Evolutionary conservation across 108 stramenopile species (phyloP).

Genomic region (Conticribra guillardii): DNA sequence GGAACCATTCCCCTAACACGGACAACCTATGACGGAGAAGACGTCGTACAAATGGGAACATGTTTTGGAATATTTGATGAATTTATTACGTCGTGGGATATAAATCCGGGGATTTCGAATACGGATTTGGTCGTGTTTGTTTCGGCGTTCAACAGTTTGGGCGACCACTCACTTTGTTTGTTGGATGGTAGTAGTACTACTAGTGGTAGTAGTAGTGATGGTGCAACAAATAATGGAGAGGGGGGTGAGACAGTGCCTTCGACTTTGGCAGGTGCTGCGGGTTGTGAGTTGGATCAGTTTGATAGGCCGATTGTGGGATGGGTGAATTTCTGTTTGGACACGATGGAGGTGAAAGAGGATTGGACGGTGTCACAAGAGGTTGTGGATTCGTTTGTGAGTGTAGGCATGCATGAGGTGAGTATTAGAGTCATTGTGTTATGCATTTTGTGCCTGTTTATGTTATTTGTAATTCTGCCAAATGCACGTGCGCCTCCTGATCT

Average conservation of each 20-base stretch:
- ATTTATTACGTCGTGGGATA: background rate
- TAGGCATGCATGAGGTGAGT: conserved; percentile 12
- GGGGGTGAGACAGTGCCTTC: background rate
- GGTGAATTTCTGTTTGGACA: conserved; percentile 34
- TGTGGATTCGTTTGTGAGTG: background rate
- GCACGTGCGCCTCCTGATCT: too few relatives aligned
- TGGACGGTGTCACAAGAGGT: background rate
- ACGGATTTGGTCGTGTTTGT: conserved; percentile 24
- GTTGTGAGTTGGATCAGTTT: conserved; percentile 25
- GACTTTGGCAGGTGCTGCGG: conserved; percentile 21
- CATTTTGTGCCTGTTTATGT: background rate
- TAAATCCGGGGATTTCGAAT: background rate
- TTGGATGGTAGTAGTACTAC: too few relatives aligned
- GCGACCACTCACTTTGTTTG: too few relatives aligned
- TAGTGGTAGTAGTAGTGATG: background rate
- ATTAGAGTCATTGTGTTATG: too few relatives aligned
- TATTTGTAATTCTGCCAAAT: too few relatives aligned
- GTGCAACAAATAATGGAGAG: background rate
- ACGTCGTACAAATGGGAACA: background rate
- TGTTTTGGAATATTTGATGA: background rate
- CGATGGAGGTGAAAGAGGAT: background rate
- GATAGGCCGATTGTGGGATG: conserved; percentile 43
- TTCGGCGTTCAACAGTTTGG: background rate
- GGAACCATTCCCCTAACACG: background rate
- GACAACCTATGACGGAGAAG: background rate